Base-by-base conservation (phyloP, 2,329 filamentous ascomycete genomes). In the Sphaceloma murrayae region DNA sequence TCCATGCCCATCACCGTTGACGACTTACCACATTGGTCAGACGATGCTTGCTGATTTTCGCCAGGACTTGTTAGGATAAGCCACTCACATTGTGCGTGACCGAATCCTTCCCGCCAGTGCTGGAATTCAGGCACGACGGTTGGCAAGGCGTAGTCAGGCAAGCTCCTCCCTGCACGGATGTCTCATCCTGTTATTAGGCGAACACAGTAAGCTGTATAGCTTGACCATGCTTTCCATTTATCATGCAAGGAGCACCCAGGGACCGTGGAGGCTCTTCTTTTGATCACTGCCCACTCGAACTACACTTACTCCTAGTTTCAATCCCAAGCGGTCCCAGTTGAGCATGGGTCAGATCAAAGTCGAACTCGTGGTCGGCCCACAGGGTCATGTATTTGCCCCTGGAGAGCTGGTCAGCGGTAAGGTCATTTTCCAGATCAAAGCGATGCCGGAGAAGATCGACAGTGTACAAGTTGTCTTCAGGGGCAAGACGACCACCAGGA, bases 141-240 rank as follows among this genome's bases (percentile, higher is more conserved):
- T 19, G n/a, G 14, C 36, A 40, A 40, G 36, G 36, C 36, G 36
- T 26, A 40, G 36, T 8, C 17, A 30, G 36, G n/a, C 36, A 40
- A 8, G 36, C 36, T 29, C 36, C 22, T 22, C 14, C 36, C 36
- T 11, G 5, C 14, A 14, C 17, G n/a, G 14, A 9, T 40, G 24
- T 40, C 24, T 40, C 36, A 40, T n/a, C n/a, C n/a, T n/a, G n/a
- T n/a, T n/a, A n/a, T n/a, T n/a, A n/a, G n/a, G n/a, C n/a, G n/a
- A n/a, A n/a, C n/a, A n/a, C n/a, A n/a, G n/a, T n/a, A n/a, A n/a
- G n/a, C n/a, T n/a, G n/a, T n/a, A n/a, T n/a, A n/a, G n/a, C n/a
- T n/a, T n/a, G n/a, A n/a, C n/a, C n/a, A n/a, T n/a, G n/a, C n/a
- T n/a, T n/a, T n/a, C n/a, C n/a, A n/a, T n/a, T n/a, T n/a, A n/a